These are phyloP conservation scores for Macrocybe sp. DNA, from an alignment of 1,284 basidiomycete species.

Conservation along the genomic window DNA sequence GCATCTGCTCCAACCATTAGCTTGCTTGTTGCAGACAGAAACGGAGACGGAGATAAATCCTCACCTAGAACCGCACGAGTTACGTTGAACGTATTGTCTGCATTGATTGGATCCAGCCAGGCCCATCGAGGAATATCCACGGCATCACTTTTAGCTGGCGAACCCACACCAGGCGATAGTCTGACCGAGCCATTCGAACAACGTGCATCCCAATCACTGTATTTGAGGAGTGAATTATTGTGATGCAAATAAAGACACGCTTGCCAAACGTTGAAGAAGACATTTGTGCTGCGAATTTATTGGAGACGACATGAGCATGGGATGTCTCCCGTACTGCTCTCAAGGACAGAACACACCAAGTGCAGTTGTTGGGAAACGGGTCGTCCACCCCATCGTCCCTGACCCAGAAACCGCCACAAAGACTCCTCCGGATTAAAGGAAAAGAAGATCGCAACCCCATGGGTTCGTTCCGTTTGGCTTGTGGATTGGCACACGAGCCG, in stretches of 20 bases:
- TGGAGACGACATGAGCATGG: not conserved
- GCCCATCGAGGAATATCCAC: too few species aligned
- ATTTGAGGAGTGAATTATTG: conserved; percentile 16
- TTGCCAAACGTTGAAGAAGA: conserved; percentile 31
- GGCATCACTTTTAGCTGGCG: too few species aligned
- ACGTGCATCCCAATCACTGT: conserved; percentile 17
- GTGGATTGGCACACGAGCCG: conserved; percentile 5
- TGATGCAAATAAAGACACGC: conserved; percentile 22
- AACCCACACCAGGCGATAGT: conserved; percentile 1
- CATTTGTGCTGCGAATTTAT: conserved; percentile 17
- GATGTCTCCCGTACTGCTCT: too few species aligned
- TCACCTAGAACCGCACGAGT: too few species aligned
- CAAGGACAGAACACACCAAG: conserved; percentile 20
- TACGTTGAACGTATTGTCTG: too few species aligned
- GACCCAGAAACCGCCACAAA: too few species aligned
- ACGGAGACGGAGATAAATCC: too few species aligned
- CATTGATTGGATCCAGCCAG: too few species aligned
- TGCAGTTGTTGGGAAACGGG: conserved; percentile 17
- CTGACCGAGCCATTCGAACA: conserved; percentile 17
- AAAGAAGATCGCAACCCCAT: too few species aligned
- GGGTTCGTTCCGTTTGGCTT: too few species aligned
- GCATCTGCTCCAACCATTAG: not conserved
- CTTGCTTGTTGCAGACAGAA: too few species aligned
- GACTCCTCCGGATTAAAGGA: too few species aligned
- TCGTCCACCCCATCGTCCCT: not conserved